Base-by-base conservation (phyloP, 2,329 filamentous ascomycete genomes). In the Epichloe elymi region DNA sequence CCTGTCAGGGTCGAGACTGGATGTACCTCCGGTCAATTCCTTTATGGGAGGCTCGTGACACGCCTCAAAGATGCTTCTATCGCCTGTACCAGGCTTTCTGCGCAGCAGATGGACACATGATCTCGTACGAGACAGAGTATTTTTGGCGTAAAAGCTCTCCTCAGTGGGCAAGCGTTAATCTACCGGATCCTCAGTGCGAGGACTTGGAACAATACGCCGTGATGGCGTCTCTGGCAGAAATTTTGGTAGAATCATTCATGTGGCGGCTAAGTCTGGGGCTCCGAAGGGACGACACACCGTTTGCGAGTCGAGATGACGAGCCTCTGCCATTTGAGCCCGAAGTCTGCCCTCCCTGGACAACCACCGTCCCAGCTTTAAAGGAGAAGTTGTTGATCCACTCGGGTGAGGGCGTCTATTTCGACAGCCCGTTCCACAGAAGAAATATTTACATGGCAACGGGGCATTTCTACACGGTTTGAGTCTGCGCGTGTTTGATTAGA, bases 21-120 rank as follows among this genome's bases (percentile, higher is more conserved):
- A 50, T 46, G 37, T 45, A 48, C 19, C 23, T 50, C 51, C 58
- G 54, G 49, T 49, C 52, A n/a, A 47, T 57, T 49, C 48, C 54
- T 4, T 26, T 57, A 11, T 58, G 53, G 54, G 37, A 51, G n/a
- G 47, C 52, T 48, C 60, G 61, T 40, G 60, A 63, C 49, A 63
- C 59, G 43, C 53, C 55, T n/a, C 55, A 57, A 39, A 51, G 61
- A 19, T 56, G 61, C 30, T 57, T 63, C 39, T 62, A 58, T 49
- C 58, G 59, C 15, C 52, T 62, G 3, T 62, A 63, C 46, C 60
- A 63, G 51, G 59, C 57, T 14, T 53, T 61, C n/a, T 61, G 58
- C 48, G 58, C 57, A 36, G 52, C 52, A 11, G 55, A 63, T 49
- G 60, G 58, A 10, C 38, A 50, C 5, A 51, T 60, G 20, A 56